These are phyloP conservation scores for Acacia pycnantha DNA, from an alignment of 331 rosid species.

Conservation along the genomic window DNA sequence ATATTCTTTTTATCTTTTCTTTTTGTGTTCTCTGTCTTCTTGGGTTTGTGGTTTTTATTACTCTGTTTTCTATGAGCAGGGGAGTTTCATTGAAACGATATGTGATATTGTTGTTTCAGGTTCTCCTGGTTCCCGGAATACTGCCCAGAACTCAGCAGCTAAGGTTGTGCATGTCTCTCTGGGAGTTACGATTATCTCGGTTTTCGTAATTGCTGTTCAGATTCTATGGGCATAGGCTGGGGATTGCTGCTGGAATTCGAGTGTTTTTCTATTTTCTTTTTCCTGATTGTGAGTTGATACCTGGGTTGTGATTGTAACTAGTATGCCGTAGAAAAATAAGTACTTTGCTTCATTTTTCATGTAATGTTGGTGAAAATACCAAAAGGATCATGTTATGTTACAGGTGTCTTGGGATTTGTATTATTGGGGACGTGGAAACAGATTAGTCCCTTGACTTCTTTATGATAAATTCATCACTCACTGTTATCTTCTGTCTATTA, in stretches of 20 bases:
- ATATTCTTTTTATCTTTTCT: conserved; percentile 1
- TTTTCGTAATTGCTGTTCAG: neutral
- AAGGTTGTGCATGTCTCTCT: neutral
- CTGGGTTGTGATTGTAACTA: neutral
- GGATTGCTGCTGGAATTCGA: neutral
- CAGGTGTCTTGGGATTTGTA: neutral
- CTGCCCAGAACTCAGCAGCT: conserved; percentile 23
- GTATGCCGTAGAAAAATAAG: neutral
- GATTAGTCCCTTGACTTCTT: neutral
- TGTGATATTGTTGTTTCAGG: conserved; percentile 18
- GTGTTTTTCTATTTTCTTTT: neutral
- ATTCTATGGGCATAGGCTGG: neutral
- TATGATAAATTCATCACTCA: neutral
- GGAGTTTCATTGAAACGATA: neutral
- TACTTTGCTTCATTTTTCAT: neutral
- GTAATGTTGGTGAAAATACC: neutral
- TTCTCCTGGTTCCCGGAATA: conserved; percentile 27
- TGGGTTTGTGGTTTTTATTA: neutral
- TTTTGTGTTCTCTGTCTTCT: neutral
- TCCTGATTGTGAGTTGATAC: neutral
- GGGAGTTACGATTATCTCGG: neutral
- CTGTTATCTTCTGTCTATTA: neutral
- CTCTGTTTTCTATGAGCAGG: neutral
- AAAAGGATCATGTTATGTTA: neutral
- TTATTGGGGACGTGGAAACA: neutral